Base-by-base conservation (phyloP, 768 basidiomycete species). In the Mycena sanguinolenta region DNA sequence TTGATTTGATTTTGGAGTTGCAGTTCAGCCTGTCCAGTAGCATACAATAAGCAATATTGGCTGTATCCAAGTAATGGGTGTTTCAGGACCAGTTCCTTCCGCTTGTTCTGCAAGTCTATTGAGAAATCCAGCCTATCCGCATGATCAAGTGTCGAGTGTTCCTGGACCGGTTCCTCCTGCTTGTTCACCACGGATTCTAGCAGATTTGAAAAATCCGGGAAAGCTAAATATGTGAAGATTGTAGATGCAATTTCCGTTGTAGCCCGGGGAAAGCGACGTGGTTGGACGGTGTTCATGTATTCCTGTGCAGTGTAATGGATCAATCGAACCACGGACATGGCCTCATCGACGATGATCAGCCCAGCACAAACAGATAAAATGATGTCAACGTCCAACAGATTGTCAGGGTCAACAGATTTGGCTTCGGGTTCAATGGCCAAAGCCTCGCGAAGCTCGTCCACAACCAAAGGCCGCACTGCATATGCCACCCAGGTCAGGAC, bases 301-400 rank as follows among this genome's bases (percentile, higher is more conserved):
- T 63, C 12, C 39, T 63, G 63, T 12, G 44, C 50, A 0, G 63
- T 63, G 39, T 54, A 55, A 13, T 63, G 63, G 38, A 63, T 44
- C 12, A 54, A 23, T 27, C 63, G 53, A 55, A 55, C 53, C 10
- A n/a, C 53, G 8, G 63, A 53, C 27, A 55, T 42, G 1, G 27
- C 23, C 23, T 63, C 62, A 63, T 63, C 50, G 9, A 53, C 27
- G 21, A 63, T 36, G 30, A 62, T 49, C 60, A 62, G 32, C 2
- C 60, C 60, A 23, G 49, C 60, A 32, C 60, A 62, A 32, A 53
- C 62, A 34, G 62, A 63, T 28, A 63, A 53, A 25, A 53, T 39
- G 36, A 53, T 63, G 25, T 30, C 50, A 21, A 19, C 28, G 50
- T 63, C 62, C 50, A 63, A 34, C 19, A 63, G 30, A 39, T 63